Evolutionary conservation across 768 basidiomycete species (phyloP).

Genomic region (Phaffia tasmanica): DNA sequence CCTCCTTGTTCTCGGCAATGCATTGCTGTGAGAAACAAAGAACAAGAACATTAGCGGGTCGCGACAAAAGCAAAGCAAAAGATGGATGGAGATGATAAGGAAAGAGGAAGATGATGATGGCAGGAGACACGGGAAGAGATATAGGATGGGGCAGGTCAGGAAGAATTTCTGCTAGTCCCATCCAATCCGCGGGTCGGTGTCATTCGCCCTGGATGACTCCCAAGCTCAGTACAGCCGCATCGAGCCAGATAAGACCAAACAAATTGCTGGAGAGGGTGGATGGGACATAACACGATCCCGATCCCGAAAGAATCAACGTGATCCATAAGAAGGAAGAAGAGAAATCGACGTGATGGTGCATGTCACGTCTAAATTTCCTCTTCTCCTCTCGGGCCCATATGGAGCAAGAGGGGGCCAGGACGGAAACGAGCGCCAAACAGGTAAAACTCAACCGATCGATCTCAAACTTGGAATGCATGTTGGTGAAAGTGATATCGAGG

Average conservation of each 20-base stretch:
- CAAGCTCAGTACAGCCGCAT: no score
- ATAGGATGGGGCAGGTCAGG: background rate
- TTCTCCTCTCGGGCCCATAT: no score
- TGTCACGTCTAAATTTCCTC: no score
- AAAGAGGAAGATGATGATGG: background rate
- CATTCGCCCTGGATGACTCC: background rate
- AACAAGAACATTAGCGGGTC: background rate
- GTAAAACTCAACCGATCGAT: no score
- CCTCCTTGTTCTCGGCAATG: constrained; percentile 54
- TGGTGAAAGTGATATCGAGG: constrained; percentile 8
- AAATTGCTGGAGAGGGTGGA: background rate
- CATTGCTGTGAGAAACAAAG: constrained; percentile 49
- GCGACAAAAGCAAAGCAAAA: no score
- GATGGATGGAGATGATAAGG: background rate
- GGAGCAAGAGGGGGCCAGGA: no score
- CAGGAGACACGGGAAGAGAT: background rate
- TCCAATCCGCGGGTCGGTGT: background rate
- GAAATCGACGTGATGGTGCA: no score
- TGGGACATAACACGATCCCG: background rate
- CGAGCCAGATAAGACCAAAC: background rate
- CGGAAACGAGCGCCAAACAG: no score
- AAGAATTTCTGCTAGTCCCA: background rate
- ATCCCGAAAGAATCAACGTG: background rate
- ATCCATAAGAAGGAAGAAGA: background rate
- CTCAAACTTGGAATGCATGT: no score